Conservation (phyloP, 306 rosid species). For the Cajanus cajan region DNA sequence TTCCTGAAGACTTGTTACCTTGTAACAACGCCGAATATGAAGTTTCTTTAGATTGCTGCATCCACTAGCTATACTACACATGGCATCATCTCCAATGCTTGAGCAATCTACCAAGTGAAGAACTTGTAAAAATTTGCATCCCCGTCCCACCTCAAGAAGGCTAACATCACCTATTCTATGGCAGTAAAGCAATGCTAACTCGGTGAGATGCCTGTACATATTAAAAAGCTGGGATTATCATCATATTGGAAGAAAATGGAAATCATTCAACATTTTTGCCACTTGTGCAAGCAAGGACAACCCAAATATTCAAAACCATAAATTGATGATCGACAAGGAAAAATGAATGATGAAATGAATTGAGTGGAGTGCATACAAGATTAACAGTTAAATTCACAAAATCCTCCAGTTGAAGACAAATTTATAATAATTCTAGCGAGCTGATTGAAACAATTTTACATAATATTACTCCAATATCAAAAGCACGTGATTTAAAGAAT, state of each 20-base stretch:
- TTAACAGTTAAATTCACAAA: neutral
- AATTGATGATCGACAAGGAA: neutral
- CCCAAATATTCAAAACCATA: neutral
- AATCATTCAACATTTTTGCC: neutral
- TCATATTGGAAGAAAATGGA: neutral
- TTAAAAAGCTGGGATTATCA: slow-evolving; percentile 22
- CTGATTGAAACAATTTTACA: neutral
- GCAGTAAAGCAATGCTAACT: slow-evolving; percentile 72
- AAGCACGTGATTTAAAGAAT: neutral
- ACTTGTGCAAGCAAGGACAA: neutral
- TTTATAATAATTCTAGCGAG: neutral
- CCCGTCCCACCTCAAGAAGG: slow-evolving; percentile 65
- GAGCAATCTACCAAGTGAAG: slow-evolving; percentile 87
- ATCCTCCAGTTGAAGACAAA: neutral
- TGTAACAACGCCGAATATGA: slow-evolving; percentile 78
- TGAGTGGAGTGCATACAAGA: neutral
- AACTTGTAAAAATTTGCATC: slow-evolving; percentile 71
- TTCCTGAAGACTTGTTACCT: slow-evolving; percentile 46
- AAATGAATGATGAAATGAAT: neutral
- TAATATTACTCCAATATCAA: neutral
- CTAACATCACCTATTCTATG: slow-evolving; percentile 66
- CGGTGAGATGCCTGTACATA: slow-evolving; percentile 58
- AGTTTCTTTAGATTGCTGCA: slow-evolving; percentile 77
- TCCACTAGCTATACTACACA: slow-evolving; percentile 72
- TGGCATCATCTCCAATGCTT: slow-evolving; percentile 71